Conservation (phyloP, 768 basidiomycete genomes). For the Amanita pallidorosea region DNA sequence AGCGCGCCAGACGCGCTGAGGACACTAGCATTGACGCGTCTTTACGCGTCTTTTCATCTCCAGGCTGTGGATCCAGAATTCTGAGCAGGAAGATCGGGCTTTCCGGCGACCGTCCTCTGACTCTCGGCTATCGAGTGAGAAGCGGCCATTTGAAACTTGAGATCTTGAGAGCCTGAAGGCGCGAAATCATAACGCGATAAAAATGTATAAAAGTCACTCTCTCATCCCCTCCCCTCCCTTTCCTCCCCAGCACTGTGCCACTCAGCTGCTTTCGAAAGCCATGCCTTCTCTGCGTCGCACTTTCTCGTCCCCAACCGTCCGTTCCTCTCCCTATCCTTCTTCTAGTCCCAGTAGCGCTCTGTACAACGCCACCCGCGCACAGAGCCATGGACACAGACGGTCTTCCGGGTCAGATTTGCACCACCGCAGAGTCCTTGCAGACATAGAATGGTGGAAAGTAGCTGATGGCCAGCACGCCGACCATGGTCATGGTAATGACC, state of each 20-base stretch:
- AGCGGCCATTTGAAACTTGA: not conserved
- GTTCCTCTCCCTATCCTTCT: slow-evolving; percentile 56
- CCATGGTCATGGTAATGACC: not conserved
- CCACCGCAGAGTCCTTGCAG: slow-evolving; percentile 64
- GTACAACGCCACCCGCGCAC: slow-evolving; percentile 7
- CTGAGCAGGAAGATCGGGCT: not conserved
- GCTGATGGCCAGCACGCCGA: slow-evolving; percentile 54
- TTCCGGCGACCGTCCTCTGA: no score
- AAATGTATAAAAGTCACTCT: slow-evolving; percentile 11
- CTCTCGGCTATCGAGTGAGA: not conserved
- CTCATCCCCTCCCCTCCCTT: slow-evolving; percentile 20
- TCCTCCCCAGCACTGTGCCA: slow-evolving; percentile 34
- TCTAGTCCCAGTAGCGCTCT: slow-evolving; percentile 21
- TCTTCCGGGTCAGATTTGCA: slow-evolving; percentile 58
- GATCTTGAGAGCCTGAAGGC: not conserved
- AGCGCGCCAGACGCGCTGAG: slow-evolving; percentile 9
- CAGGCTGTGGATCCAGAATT: not conserved
- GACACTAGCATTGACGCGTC: slow-evolving; percentile 19
- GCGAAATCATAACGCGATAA: slow-evolving; percentile 1
- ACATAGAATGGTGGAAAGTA: slow-evolving; percentile 86
- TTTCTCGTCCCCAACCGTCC: slow-evolving; percentile 57
- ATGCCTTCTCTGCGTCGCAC: slow-evolving; percentile 79
- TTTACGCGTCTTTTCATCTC: slow-evolving; percentile 34
- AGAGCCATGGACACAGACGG: slow-evolving; percentile 40
- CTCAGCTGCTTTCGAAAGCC: slow-evolving; percentile 30